Base-by-base conservation (phyloP, 2,329 filamentous ascomycete species). In the Fusarium chuoi region DNA sequence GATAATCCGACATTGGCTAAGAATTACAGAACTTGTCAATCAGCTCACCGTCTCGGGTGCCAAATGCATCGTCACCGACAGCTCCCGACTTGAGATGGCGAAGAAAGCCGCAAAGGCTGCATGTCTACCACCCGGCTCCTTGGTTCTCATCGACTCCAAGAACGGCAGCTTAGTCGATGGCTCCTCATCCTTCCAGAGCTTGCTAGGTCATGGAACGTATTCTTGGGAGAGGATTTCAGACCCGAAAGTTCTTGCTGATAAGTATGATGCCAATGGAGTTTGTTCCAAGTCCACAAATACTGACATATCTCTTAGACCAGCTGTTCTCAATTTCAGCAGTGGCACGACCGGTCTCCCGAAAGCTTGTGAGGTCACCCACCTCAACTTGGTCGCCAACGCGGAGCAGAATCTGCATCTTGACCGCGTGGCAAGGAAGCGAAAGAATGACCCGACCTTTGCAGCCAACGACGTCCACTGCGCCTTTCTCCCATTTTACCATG, bases 21-120 rank as follows among this genome's bases (percentile, higher is more conserved):
- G 0, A 12, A 17, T 22, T 7, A 7, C 24, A 65, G 65, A 68
- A 39, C n/a, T 68, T 6, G 42, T 39, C 10, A 55, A 68, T 18
- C 65, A 68, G 11, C 65, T 68, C 22, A 59, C 6, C 2, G 28
- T 59, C 0, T 65, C 65, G 2, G 45, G 60, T 0, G 65, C 65
- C 14, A 68, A 48, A 54, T 68, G 65, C 20, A 65, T 68, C 4
- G 54, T 68, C 20, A 68, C 61, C 11, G 65, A 68, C 6, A 20
- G 15, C 8, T 15, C 26, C 6, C 60, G 65, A 6, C 61, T 68
- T 13, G 26, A 60, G 8, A 68, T 36, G 28, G 54, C 41, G 0
- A 36, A 38, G 30, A 48, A 65, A 10, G 60, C 65, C 1, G 65
- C 65, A n/a, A 17, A n/a, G 1, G 14, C 61, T 5, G 61, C 24